Base-by-base conservation (phyloP, 345 rosid genomes). In the Brassica incana region DNA sequence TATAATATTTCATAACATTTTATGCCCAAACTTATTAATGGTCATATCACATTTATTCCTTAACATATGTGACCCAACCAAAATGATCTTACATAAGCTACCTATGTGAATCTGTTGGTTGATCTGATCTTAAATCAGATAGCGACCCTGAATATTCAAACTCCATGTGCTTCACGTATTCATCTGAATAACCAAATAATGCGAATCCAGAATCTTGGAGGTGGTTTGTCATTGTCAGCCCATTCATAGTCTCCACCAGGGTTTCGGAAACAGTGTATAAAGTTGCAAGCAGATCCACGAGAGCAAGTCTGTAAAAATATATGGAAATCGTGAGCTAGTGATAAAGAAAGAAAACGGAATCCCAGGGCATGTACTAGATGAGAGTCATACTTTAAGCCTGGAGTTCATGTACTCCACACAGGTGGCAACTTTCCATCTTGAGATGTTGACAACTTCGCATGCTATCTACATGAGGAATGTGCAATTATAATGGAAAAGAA, bases 171-270 rank as follows among this genome's bases (percentile, higher is more conserved):
- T 83, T 87, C 82, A 80, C 81, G 81, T 79, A 65, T 76, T 90
- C 90, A 75, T 76, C 87, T 58, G 88, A 73, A 84, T 86, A 82
- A 59, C 99, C 99, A 87, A 95, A 95, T 79, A 95, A 84, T 74
- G 92, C 88, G 63, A 62, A 84, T 78, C 99, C 99, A 95, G 85
- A 84, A 93, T 84, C 88, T 88, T 50, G 99, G 98, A 65, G 98
- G 93, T 77, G 93, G 94, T 84, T 87, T 90, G 82, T 93, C 98
- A 90, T 87, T 83, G 82, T 95, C 97, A 74, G 99, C 97, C 99
- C 99, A 95, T 80, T 93, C 96, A 83, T 91, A 95, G 86, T 95
- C 99, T 33, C 93, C 98, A 56, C 99, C 98, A 25, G 99, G 99
- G 80, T 95, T 95, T 72, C 87, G 87, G 85, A 95, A 95, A 85